phyloP scores from a whole-genome alignment of 2,329 filamentous ascomycete genomes.

The Hypoxylon sp. region DNA sequence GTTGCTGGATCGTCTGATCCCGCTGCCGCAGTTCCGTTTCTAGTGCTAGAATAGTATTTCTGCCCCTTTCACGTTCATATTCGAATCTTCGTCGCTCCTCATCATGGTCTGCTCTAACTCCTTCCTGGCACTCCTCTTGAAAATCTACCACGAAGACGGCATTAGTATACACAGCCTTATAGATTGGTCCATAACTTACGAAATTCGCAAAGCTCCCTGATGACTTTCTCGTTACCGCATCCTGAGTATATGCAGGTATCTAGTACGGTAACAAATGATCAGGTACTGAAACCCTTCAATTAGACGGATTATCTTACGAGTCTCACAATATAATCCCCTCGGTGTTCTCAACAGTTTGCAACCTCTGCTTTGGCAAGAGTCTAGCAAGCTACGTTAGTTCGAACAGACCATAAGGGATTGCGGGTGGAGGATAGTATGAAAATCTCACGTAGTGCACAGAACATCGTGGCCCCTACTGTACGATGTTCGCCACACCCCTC shows the following conservation, averaged over 20 bases:
- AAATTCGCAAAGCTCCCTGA: conserved; percentile 2
- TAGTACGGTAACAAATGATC: neutral
- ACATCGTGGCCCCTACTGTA: neutral
- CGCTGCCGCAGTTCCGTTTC: neutral
- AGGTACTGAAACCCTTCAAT: neutral
- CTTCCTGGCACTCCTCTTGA: neutral
- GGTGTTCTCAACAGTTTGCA: neutral
- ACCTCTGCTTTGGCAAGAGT: conserved; percentile 8
- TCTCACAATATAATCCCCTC: conserved; percentile 11
- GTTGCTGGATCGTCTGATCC: neutral
- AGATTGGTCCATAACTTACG: neutral
- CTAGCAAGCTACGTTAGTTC: conserved; percentile 15
- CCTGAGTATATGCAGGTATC: conserved; percentile 10
- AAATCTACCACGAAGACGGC: neutral
- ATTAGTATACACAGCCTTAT: neutral
- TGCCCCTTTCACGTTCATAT: neutral
- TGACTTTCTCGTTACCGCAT: neutral
- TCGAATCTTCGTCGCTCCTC: neutral
- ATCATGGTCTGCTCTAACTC: neutral
- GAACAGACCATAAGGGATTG: neutral
- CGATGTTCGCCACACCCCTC: conserved; percentile 11
- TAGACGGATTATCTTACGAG: conserved; percentile 15
- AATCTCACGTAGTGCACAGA: conserved; percentile 21
- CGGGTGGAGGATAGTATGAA: neutral
- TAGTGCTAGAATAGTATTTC: neutral